Evolutionary conservation across 2,329 filamentous ascomycete species (phyloP).

Genomic region (Botryotinia convoluta): DNA sequence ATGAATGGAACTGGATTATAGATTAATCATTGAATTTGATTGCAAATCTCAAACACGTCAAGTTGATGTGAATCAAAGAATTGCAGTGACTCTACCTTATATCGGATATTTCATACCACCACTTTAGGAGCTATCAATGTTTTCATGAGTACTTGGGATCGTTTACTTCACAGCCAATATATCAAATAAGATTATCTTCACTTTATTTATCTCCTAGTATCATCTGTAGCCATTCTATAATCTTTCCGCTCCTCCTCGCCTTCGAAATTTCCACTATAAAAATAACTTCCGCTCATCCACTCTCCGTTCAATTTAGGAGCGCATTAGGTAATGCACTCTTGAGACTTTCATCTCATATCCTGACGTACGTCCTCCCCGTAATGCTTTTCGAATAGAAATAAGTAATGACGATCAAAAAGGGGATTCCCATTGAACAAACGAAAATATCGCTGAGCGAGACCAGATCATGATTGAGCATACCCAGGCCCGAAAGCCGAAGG

Average conservation of each 20-base stretch:
- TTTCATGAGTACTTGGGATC: neutral
- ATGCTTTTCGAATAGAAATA: neutral
- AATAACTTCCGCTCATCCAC: neutral
- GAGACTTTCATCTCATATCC: neutral
- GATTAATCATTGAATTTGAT: neutral
- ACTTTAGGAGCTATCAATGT: too few species aligned
- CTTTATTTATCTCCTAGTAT: neutral
- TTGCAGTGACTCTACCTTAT: neutral
- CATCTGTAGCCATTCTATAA: neutral
- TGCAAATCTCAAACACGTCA: neutral
- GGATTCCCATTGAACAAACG: neutral
- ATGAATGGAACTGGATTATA: neutral
- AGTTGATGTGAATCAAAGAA: neutral
- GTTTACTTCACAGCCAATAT: neutral
- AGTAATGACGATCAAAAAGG: neutral
- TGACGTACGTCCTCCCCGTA: neutral
- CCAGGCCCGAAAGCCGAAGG: neutral
- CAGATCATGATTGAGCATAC: too few species aligned
- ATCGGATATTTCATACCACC: neutral
- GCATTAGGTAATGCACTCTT: neutral
- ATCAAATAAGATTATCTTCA: neutral
- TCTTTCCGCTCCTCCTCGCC: neutral
- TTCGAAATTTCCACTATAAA: neutral
- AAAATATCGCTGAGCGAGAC: neutral
- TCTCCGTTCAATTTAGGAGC: neutral